These are phyloP conservation scores for Globisporangium echinulatum DNA, from an alignment of 352 stramenopile genomes.

Conservation along the genomic window DNA sequence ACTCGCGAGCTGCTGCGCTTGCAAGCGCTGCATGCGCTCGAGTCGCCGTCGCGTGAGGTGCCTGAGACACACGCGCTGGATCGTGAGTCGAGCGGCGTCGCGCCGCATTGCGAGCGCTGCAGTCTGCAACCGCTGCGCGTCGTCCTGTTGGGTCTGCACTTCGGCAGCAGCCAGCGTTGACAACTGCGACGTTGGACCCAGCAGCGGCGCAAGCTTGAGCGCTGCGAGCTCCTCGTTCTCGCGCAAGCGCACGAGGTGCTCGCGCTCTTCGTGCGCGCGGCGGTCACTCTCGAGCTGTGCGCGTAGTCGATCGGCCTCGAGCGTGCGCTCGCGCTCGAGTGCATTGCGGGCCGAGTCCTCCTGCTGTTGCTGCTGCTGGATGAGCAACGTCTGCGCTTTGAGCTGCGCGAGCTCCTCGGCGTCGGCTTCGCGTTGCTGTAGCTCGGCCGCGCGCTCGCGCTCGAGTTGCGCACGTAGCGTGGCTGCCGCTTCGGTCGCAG, in stretches of 20 bases:
- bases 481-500: slow-evolving; percentile 37
- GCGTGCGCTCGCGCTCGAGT: slow-evolving; percentile 23
- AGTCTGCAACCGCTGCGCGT: slow-evolving; percentile 34
- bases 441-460: slow-evolving; percentile 39
- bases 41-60: slow-evolving; percentile 37
- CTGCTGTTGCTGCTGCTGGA: slow-evolving; percentile 33
- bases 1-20: slow-evolving; percentile 39
- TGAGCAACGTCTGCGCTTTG: slow-evolving; percentile 49
- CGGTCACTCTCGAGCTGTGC: slow-evolving; percentile 42
- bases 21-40: slow-evolving; percentile 34
- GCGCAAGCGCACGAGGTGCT: slow-evolving; percentile 39
- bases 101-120: slow-evolving; percentile 34
- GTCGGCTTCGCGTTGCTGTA: slow-evolving; percentile 34
- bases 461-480: slow-evolving; percentile 40
- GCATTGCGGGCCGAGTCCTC: slow-evolving; percentile 22
- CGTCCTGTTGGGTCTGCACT: slow-evolving; percentile 15
- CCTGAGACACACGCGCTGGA: slow-evolving; percentile 56
- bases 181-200: slow-evolving; percentile 18
- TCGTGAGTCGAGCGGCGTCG: slow-evolving; percentile 57
- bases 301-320: slow-evolving; percentile 30
- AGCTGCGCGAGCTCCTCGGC: slow-evolving; percentile 49
- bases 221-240: slow-evolving; percentile 57
- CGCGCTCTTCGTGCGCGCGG: slow-evolving; percentile 29
- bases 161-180: too few relatives aligned
- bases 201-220: slow-evolving; percentile 43